Conservation (phyloP, 805 yeast genomes). For the Hanseniaspora occidentalis region DNA sequence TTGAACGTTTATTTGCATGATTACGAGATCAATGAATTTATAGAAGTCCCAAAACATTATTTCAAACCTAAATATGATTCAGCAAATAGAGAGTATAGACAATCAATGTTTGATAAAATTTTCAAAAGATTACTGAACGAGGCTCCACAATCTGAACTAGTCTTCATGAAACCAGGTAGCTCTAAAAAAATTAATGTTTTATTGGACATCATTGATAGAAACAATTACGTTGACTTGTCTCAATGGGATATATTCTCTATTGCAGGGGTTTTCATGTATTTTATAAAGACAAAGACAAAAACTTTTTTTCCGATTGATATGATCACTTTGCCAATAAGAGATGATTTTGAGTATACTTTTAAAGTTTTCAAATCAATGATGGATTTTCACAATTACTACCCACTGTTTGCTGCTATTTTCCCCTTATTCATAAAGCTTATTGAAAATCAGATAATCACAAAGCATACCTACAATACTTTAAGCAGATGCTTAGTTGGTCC, state of each 20-base stretch:
- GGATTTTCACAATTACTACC: constrained; percentile 21
- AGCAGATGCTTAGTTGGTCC: constrained; percentile 41
- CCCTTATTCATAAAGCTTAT: constrained; percentile 35
- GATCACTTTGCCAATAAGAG: constrained; percentile 43
- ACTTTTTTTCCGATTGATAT: constrained; percentile 40
- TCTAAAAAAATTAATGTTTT: constrained; percentile 32
- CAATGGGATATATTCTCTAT: constrained; percentile 47
- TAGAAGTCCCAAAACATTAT: constrained; percentile 34
- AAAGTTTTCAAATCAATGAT: constrained; percentile 26
- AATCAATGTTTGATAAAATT: constrained; percentile 35
- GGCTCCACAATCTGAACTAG: constrained; percentile 30
- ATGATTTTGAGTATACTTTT: constrained; percentile 33
- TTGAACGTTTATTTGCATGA: constrained; percentile 64
- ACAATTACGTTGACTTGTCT: constrained; percentile 45
- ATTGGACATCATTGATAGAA: constrained; percentile 37
- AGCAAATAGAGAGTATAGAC: constrained; percentile 26
- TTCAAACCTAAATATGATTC: constrained; percentile 16
- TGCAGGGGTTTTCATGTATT: constrained; percentile 31
- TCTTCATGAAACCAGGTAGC: constrained; percentile 48
- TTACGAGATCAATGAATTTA: constrained; percentile 35
- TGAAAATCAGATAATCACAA: constrained; percentile 26
- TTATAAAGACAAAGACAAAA: constrained; percentile 37
- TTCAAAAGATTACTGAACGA: constrained; percentile 35
- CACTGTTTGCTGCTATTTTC: constrained; percentile 28
- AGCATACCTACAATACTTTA: constrained; percentile 26